Base-by-base conservation (phyloP, 192 early-diverging fungal species). In the Coemansia sp. region DNA sequence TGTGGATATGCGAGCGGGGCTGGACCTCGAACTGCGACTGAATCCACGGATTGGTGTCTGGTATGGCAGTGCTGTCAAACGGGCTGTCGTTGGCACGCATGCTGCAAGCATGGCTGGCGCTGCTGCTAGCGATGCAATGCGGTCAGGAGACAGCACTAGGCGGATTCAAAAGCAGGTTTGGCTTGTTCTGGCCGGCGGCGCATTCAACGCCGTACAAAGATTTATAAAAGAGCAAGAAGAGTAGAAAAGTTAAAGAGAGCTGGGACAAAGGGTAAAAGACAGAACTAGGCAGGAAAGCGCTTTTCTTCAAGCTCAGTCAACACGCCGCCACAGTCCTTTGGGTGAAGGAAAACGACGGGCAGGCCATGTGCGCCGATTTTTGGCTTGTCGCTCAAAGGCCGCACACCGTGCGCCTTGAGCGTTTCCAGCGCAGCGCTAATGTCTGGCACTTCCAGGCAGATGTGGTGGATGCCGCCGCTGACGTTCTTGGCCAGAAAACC, bases 301-400 rank as follows among this genome's bases (percentile, higher is more conserved):
- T 55, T 53, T 53, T 89, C 82, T 70, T 91, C 88, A 12, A 88
- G 79, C 73, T 91, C 87, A 24, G 92, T 89, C 69, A 93, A 83
- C 7, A 91, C 89, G 6, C 92, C 92, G 57, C 90, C 87, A 43
- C 89, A 92, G 70, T 91, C 88, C 70, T 91, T 91, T 55, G 92
- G 92, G 59, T 92, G 91, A 67, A 93, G 69, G 48, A 92, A 92
- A 17, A 92, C 85, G 19, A 91, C 90, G 1, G 90, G 92, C 57
- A 89, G 87, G 3, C 86, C 87, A 62, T 91, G 91, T 0, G 92
- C 92, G 17, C 92, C 92, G 60, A 91, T 91, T 75, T 91, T 91
- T 56, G 91, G 92, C 71, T 87, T 79, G 15, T 83, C 83, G 64
- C 82, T 87, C 22, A 93, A 76, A 43, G 85, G 67, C 47, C 90